phyloP scores from a whole-genome alignment of 2,329 filamentous ascomycete genomes.

The Podosphaera aphanis region DNA sequence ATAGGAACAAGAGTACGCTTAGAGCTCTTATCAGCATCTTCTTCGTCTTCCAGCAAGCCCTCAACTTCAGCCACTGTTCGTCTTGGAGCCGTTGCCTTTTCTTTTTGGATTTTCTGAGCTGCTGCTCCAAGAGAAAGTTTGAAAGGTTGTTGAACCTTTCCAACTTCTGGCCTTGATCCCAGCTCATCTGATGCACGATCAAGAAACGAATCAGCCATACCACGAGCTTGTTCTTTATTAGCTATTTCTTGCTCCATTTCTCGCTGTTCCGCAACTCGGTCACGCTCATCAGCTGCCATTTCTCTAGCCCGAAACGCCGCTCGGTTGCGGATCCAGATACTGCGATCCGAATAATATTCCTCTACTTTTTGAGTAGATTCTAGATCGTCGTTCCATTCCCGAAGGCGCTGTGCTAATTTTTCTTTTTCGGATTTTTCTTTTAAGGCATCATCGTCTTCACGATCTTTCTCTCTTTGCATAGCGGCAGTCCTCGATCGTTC shows the following conservation, averaged over 20 bases:
- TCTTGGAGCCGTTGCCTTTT: slow-evolving; percentile 32
- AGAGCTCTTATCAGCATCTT: slow-evolving; percentile 45
- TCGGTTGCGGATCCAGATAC: slow-evolving; percentile 65
- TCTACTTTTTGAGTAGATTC: slow-evolving; percentile 50
- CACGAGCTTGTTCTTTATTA: slow-evolving; percentile 54
- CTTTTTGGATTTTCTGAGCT: slow-evolving; percentile 44
- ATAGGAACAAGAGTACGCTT: slow-evolving; percentile 63
- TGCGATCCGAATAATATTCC: slow-evolving; percentile 71
- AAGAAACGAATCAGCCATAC: slow-evolving; percentile 77
- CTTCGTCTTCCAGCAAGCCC: slow-evolving; percentile 82
- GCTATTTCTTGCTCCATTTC: slow-evolving; percentile 47
- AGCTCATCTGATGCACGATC: slow-evolving; percentile 64
- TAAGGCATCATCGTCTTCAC: slow-evolving; percentile 52
- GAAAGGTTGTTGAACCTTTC: slow-evolving; percentile 45
- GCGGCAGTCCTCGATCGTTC: slow-evolving; percentile 68
- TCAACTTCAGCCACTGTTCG: slow-evolving; percentile 86
- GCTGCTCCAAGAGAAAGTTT: slow-evolving; percentile 82
- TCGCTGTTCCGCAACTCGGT: slow-evolving; percentile 54
- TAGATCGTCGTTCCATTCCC: slow-evolving; percentile 75
- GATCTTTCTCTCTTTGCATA: slow-evolving; percentile 59
- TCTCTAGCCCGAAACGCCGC: slow-evolving; percentile 51
- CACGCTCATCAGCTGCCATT: slow-evolving; percentile 53
- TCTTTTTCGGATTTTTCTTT: slow-evolving; percentile 39
- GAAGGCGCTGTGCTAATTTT: slow-evolving; percentile 46
- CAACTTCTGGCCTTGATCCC: slow-evolving; percentile 22